These are phyloP conservation scores for Arabis hirsuta DNA, from an alignment of 345 rosid genomes.

Conservation along the genomic window DNA sequence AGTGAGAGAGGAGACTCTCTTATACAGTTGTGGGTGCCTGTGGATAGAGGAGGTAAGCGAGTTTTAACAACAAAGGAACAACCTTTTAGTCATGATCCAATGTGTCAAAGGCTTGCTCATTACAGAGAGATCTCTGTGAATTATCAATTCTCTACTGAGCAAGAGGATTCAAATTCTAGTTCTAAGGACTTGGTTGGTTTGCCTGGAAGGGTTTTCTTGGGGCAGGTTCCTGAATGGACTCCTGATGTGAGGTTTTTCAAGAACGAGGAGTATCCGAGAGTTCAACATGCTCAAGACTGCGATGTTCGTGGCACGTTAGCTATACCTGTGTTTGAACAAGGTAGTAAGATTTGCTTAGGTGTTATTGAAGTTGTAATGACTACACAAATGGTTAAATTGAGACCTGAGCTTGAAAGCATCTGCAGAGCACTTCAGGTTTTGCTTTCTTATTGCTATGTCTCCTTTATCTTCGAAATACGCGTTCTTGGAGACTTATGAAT, in stretches of 20 bases:
- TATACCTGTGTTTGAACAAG: constrained; percentile 90
- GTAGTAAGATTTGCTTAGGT: constrained; percentile 83
- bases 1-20: constrained; percentile 74
- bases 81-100: constrained; percentile 68
- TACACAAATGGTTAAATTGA: constrained; percentile 62
- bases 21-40: constrained; percentile 94
- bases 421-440: constrained; percentile 91
- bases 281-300: constrained; percentile 69
- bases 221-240: constrained; percentile 92
- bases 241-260: constrained; percentile 90
- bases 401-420: constrained; percentile 77
- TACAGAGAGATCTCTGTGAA: constrained; percentile 80
- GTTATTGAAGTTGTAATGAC: constrained; percentile 92
- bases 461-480: not conserved
- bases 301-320: constrained; percentile 89
- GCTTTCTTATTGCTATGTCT: constrained; percentile 15
- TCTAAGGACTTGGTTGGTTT: constrained; percentile 66
- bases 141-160: constrained; percentile 73
- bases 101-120: constrained; percentile 62
- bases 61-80: constrained; percentile 73
- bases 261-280: constrained; percentile 82
- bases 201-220: constrained; percentile 87
- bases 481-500: not conserved
- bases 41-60: constrained; percentile 60
- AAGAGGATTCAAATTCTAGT: constrained; percentile 41